Base-by-base conservation (phyloP, 768 basidiomycete species). In the Harrya chromipes region DNA sequence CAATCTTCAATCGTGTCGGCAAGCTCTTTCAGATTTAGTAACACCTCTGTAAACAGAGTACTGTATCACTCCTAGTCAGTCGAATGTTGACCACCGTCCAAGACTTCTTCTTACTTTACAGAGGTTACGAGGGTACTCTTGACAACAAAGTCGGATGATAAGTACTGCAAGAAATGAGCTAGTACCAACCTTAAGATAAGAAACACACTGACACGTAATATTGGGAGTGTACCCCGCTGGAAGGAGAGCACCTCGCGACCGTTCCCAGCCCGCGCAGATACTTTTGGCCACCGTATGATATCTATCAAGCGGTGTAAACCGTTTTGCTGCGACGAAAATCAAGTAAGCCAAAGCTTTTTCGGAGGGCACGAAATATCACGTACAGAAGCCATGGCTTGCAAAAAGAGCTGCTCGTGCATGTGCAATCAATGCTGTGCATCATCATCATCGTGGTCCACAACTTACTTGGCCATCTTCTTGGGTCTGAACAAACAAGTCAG, bases 61-160 rank as follows among this genome's bases (percentile, higher is more conserved):
- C 80, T 81, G 48, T 4, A 40, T 19, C 7, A 26, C 11, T 19
- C 33, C 7, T 24, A 1, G 38, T 63, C 26, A 60, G 58, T 40
- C 45, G 21, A 24, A 48, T 47, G n/a, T 1, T 14, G 7, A 12
- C 35, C 11, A 24, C 17, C 4, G 17, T 26, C 6, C 16, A 11
- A 19, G 6, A 31, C 4, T 0, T 54, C 4, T 0, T 54, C 74
- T 43, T 59, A 82, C 82, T 84, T 84, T 35, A 77, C 73, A 31
- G 71, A 64, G 36, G 75, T 74, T 16, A 63, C 69, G 21, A 82
- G 54, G 1, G 78, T 83, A 52, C 79, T 82, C 61, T 81, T 81
- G 34, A 83, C 58, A 7, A 85, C 74, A 41, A 77, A 75, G 17
- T 81, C 77, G 9, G 83, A 83, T 0, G 83, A 74, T 35, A 81